Evolutionary conservation across 192 early-diverging fungal genomes (phyloP), one percentile per base, ranked within the genome.

Genomic region (Mortierella alpina): DNA sequence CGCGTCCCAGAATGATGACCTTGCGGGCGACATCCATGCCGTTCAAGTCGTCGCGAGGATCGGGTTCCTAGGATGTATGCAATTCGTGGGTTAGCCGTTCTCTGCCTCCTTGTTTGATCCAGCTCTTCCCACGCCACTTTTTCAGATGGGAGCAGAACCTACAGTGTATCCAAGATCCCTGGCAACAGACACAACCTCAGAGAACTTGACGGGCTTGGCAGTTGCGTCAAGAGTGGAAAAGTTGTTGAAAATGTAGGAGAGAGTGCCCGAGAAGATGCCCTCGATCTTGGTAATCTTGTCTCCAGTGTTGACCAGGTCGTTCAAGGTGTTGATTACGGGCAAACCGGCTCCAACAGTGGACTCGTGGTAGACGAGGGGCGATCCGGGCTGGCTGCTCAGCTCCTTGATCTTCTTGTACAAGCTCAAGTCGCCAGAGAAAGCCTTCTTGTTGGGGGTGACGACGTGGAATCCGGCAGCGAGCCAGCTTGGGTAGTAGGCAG

Each of bases 1-100:
- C 86, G 57, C 98, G 93, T 12, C 92, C 96, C 12, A 96, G 87
- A 54, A 99, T 99, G 62, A 75, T 71, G 82, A 95, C 94, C 86
- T 99, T 99, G 63, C 97, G 94, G n/a, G 96, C 97, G 39, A 99
- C 96, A 75, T 99, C 98, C 94, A 99, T 92, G 41, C 97, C 98
- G 73, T 99, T 99, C 66, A 99, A 89, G 70, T 99, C 98, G 75
- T 99, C 98, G 52, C 98, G 88, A 39, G 98, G 98, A 81, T 99
- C 98, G 41, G 98, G 98, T 73, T 99, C 98, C 90, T 91, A 68
- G 57, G 8, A 20, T 10, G 23, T 45, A 48, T 45, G n/a, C 8
- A 40, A n/a, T 51, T 1, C 50, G 13, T 51, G 50, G 13, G 13
- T 15, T 15, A 15, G 50, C n/a, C 13, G 12, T 18, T 23, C 53